Percentiles rank a stretch among this genome's conserved stretches.
These are phyloP conservation scores for Pisolithus microcarpus DNA, from an alignment of 768 basidiomycete species.

Conservation along the genomic window DNA sequence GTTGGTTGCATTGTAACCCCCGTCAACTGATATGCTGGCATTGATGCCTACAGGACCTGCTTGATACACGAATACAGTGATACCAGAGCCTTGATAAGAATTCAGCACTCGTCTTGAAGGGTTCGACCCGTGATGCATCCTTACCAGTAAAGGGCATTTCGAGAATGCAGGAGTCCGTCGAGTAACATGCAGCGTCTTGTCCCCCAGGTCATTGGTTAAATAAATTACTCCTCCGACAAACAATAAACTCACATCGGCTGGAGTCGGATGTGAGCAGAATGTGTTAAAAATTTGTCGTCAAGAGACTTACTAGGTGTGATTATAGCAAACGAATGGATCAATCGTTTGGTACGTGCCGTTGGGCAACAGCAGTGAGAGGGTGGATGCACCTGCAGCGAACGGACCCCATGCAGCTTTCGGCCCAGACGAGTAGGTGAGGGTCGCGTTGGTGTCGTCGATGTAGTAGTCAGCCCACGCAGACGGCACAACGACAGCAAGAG, in stretches of 20 bases:
- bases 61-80: conserved; percentile 18
- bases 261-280: background rate
- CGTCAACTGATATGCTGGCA: conserved; percentile 16
- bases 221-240: background rate
- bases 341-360: conserved; percentile 15
- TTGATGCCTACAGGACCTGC: conserved; percentile 20
- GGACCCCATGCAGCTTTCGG: conserved; percentile 20
- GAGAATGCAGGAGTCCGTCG: conserved; percentile 12
- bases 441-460: conserved; percentile 19
- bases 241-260: conserved; percentile 14
- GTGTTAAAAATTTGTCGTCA: background rate
- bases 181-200: conserved; percentile 17
- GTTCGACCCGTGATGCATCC: background rate
- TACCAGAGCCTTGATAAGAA: conserved; percentile 13
- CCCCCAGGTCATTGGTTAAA: background rate
- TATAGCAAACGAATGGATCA: conserved; percentile 18
- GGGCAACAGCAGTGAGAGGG: conserved; percentile 12
- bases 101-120: background rate
- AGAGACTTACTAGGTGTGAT: conserved; percentile 18
- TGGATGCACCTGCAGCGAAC: conserved; percentile 6
- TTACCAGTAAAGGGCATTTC: conserved; percentile 19
- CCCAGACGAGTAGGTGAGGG: conserved; percentile 17
- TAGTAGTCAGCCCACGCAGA: conserved; percentile 14
- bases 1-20: conserved; percentile 6
- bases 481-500: conserved; percentile 2